Evolutionary conservation across 208 protist genomes (phyloP).

Genomic region (Acanthamoeba triangularis): DNA sequence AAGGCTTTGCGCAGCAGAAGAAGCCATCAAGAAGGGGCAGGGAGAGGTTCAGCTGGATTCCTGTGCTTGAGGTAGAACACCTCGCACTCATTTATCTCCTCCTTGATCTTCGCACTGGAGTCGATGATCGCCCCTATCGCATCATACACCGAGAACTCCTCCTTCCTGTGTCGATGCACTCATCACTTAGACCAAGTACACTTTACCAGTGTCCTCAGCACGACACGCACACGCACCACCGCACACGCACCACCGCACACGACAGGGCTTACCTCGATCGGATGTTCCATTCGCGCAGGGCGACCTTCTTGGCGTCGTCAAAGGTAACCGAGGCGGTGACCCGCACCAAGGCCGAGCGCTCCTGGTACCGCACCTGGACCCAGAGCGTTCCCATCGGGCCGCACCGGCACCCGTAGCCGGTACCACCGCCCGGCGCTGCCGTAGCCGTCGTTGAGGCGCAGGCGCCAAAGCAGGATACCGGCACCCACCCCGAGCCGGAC

Average conservation of each 20-base stretch:
- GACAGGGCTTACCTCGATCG: neutral
- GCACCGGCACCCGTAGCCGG: too few species aligned
- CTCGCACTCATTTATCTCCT: neutral
- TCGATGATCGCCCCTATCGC: neutral
- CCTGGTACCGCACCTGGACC: neutral
- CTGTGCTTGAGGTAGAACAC: neutral
- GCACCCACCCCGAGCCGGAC: too few species aligned
- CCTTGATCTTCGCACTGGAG: neutral
- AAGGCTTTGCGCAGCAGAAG: neutral
- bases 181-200: too few species aligned
- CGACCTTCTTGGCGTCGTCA: neutral
- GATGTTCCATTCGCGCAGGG: neutral
- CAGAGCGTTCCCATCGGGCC: neutral
- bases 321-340: neutral
- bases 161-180: neutral
- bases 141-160: slow-evolving; percentile 17
- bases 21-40: neutral
- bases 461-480: too few species aligned
- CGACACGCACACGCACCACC: too few species aligned
- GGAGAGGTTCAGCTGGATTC: neutral
- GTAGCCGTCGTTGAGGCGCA: neutral
- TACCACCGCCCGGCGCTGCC: too few species aligned
- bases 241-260: too few species aligned
- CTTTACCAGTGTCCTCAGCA: too few species aligned
- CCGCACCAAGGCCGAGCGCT: neutral